phyloP scores from a whole-genome alignment of 2,329 filamentous ascomycete genomes.

The Ophiostoma novo-ulmi region DNA sequence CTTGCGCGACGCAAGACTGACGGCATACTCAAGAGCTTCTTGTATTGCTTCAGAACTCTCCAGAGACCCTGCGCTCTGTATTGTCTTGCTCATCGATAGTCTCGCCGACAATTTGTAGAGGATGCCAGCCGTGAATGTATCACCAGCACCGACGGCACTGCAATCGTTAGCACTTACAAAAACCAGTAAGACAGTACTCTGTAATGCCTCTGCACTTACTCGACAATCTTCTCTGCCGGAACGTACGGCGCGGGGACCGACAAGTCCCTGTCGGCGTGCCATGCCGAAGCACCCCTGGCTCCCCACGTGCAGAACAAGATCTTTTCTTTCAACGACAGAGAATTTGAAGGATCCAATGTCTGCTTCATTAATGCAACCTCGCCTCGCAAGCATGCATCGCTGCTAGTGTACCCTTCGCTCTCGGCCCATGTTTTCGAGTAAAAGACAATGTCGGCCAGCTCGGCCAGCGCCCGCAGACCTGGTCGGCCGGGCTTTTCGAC shows the following conservation, averaged over 20 bases:
- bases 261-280: constrained; percentile 36
- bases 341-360: constrained; percentile 27
- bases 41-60: neutral
- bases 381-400: constrained; percentile 16
- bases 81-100: constrained; percentile 43
- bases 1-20: constrained; percentile 62
- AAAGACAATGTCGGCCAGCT: constrained; percentile 64
- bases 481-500: constrained; percentile 62
- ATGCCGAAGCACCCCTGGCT: constrained; percentile 44
- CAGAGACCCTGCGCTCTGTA: too few relatives aligned
- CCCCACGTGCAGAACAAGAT: constrained; percentile 42
- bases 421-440: constrained; percentile 68
- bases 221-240: constrained; percentile 46
- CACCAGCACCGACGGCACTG: constrained; percentile 67
- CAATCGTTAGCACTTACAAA: neutral
- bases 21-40: constrained; percentile 55
- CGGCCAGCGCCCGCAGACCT: constrained; percentile 55
- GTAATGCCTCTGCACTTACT: constrained; percentile 41
- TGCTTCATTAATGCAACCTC: neutral
- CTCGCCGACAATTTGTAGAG: constrained; percentile 56
- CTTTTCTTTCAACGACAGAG: neutral
- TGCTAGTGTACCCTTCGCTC: constrained; percentile 33
- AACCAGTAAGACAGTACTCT: too few relatives aligned
- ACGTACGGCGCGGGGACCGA: constrained; percentile 41
- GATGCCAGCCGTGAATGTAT: constrained; percentile 70